Conservation (phyloP, 2,329 filamentous ascomycete species). For the Aspergillus fructus region DNA sequence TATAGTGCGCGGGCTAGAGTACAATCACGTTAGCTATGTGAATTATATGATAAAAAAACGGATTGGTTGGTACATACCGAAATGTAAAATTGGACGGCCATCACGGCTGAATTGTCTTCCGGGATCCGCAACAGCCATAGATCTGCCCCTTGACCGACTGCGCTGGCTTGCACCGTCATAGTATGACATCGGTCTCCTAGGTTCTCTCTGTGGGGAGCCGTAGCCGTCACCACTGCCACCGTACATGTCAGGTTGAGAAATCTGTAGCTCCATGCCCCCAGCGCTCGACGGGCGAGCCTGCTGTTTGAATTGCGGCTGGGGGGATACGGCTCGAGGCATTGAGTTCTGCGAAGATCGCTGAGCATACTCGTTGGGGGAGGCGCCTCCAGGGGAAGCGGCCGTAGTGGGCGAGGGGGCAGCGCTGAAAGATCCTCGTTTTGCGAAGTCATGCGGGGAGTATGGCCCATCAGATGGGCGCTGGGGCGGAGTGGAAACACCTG, state of each 20-base stretch:
- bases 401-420: slow-evolving; percentile 11
- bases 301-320: slow-evolving; percentile 52
- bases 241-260: slow-evolving; percentile 60
- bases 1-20: slow-evolving; percentile 83
- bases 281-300: slow-evolving; percentile 51
- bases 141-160: slow-evolving; percentile 69
- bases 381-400: not conserved
- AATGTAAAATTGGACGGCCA: slow-evolving; percentile 84
- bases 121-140: slow-evolving; percentile 73
- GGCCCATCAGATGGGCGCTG: slow-evolving; percentile 38
- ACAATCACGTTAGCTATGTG: slow-evolving; percentile 19
- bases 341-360: not conserved
- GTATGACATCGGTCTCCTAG: slow-evolving; percentile 45
- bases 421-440: slow-evolving; percentile 37
- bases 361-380: slow-evolving; percentile 2
- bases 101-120: slow-evolving; percentile 75
- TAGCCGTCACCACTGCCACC: slow-evolving; percentile 41
- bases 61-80: slow-evolving; percentile 64
- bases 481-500: slow-evolving; percentile 30
- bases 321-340: slow-evolving; percentile 45
- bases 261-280: slow-evolving; percentile 66
- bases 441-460: slow-evolving; percentile 46
- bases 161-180: slow-evolving; percentile 52
- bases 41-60: not conserved
- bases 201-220: slow-evolving; percentile 39